These are phyloP conservation scores for Phytophthora constricta DNA, from an alignment of 352 stramenopile genomes.

Conservation along the genomic window DNA sequence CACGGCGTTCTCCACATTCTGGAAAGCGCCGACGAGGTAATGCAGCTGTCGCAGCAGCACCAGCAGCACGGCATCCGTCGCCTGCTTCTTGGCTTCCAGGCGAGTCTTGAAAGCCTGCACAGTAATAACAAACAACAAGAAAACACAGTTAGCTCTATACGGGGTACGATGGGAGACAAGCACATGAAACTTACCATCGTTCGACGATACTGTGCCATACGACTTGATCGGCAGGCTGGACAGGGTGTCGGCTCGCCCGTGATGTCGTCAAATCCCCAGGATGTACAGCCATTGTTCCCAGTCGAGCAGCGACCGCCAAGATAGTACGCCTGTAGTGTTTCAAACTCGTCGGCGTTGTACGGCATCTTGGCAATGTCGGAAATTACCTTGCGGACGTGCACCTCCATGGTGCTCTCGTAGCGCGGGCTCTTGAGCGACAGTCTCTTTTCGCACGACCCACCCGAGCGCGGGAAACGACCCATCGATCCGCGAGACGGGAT, in stretches of 20 bases:
- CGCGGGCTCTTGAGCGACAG: conserved; percentile 73
- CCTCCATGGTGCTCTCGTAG: conserved; percentile 77
- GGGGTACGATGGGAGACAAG: too few relatives aligned
- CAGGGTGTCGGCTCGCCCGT: conserved; percentile 41
- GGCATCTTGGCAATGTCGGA: conserved; percentile 65
- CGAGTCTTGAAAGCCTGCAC: conserved; percentile 54
- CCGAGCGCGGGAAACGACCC: conserved; percentile 39
- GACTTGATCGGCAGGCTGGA: conserved; percentile 51
- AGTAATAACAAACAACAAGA: conserved; percentile 9
- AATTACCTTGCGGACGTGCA: conserved; percentile 73
- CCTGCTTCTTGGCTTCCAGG: conserved; percentile 46
- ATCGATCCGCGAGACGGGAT: conserved; percentile 55
- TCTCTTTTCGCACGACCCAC: conserved; percentile 46
- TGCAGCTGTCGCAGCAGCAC: conserved; percentile 73
- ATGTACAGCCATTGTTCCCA: conserved; percentile 36
- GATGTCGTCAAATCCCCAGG: conserved; percentile 27
- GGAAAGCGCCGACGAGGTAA: conserved; percentile 76
- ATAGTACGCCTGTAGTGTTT: conserved; percentile 68
- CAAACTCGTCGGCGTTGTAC: conserved; percentile 73
- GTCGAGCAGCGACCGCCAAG: conserved; percentile 52
- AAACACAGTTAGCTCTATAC: conserved; percentile 10
- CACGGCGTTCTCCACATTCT: conserved; percentile 71
- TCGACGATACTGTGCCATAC: conserved; percentile 58
- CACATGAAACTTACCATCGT: conserved; percentile 54
- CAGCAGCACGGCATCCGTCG: conserved; percentile 50